Conservation (phyloP, 2,329 filamentous ascomycete genomes). For the Colletotrichum cereale region DNA sequence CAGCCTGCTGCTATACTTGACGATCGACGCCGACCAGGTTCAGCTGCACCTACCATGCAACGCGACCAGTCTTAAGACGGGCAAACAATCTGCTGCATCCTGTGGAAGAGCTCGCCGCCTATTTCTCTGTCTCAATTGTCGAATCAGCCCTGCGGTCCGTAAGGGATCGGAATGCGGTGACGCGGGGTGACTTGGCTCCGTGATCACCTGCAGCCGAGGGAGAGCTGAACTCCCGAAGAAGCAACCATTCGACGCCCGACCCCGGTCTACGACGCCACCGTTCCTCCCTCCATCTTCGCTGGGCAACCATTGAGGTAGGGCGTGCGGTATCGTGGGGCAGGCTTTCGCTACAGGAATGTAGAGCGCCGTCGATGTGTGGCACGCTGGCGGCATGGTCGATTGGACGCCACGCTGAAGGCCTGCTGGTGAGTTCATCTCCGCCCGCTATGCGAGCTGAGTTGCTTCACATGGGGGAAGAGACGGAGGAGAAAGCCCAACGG, state of each 20-base stretch:
- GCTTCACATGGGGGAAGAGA: neutral
- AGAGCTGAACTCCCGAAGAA: conserved; percentile 17
- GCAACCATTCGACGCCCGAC: conserved; percentile 16
- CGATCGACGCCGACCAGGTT: conserved; percentile 1
- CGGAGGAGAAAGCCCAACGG: neutral
- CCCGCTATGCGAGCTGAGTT: neutral
- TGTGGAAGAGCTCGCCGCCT: neutral
- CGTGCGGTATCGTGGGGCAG: neutral
- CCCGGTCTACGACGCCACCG: conserved; percentile 16
- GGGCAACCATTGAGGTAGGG: neutral
- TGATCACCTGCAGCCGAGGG: conserved; percentile 17
- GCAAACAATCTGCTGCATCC: neutral
- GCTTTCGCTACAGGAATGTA: conserved; percentile 7
- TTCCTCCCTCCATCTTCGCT: neutral
- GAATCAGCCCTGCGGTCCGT: conserved; percentile 11
- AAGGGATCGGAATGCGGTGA: neutral
- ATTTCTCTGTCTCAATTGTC: neutral
- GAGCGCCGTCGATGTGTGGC: neutral
- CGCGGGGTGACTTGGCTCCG: conserved; percentile 19
- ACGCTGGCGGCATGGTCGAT: neutral
- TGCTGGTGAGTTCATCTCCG: conserved; percentile 16
- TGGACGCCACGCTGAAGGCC: conserved; percentile 16
- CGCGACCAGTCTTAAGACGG: neutral
- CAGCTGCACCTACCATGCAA: neutral
- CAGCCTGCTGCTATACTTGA: conserved; percentile 17